These are phyloP conservation scores for Aspergillus ochraceus DNA, from an alignment of 2,329 filamentous ascomycete species.

Conservation along the genomic window DNA sequence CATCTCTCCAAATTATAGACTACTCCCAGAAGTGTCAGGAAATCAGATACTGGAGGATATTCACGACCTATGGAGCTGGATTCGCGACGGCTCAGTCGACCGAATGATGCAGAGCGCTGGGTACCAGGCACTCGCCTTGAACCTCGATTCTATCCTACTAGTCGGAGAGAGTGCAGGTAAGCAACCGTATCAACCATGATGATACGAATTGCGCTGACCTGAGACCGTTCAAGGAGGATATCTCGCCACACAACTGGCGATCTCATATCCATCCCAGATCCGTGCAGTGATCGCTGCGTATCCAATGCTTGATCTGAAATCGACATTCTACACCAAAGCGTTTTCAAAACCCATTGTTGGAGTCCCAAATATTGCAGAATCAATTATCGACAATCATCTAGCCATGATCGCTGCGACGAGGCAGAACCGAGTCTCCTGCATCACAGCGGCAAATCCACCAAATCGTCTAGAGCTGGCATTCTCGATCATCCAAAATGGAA, in stretches of 20 bases:
- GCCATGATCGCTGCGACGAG: background rate
- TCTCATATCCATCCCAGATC: background rate
- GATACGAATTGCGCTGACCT: background rate
- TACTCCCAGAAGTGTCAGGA: constrained; percentile 1
- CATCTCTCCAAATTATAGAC: constrained; percentile 1
- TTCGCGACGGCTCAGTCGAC: background rate
- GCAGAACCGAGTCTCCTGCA: background rate
- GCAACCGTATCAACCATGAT: background rate
- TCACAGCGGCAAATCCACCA: constrained; percentile 1
- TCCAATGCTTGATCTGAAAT: background rate
- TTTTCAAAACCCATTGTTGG: constrained; percentile 2
- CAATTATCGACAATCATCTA: background rate
- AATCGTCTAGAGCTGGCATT: background rate
- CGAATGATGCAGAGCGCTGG: background rate
- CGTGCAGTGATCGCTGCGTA: background rate
- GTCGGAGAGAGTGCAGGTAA: constrained; percentile 2
- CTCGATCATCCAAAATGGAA: background rate
- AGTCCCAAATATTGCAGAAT: background rate
- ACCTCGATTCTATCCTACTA: background rate
- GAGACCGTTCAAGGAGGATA: background rate
- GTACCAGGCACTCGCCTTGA: background rate
- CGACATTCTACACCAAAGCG: background rate
- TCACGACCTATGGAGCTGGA: constrained; percentile 1
- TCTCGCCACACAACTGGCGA: background rate
- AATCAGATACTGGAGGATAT: constrained; percentile 1